A percentile compares a stretch with the other conserved stretches of the same genome.
These are phyloP conservation scores for Cytospora piceicola DNA, from an alignment of 2,329 filamentous ascomycete genomes.

Conservation along the genomic window DNA sequence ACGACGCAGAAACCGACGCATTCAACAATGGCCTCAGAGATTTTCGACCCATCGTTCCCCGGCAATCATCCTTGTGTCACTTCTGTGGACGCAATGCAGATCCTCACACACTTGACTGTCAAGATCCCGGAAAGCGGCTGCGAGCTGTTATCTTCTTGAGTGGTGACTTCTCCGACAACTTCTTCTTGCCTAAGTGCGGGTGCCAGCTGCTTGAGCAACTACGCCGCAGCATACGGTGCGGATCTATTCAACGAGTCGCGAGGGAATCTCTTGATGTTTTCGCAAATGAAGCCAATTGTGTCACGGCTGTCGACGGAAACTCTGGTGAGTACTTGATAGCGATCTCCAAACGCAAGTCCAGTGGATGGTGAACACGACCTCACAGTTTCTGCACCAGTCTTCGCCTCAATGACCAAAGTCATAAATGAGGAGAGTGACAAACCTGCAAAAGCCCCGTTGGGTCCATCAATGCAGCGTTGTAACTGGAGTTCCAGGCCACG, in stretches of 20 bases:
- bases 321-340: slow-evolving; percentile 37
- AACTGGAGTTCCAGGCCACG: slow-evolving; percentile 32
- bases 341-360: too few species aligned
- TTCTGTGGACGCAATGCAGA: slow-evolving; percentile 56
- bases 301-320: slow-evolving; percentile 53
- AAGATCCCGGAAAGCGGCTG: slow-evolving; percentile 48
- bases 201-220: slow-evolving; percentile 46
- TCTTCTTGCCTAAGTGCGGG: slow-evolving; percentile 47
- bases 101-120: slow-evolving; percentile 43
- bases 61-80: slow-evolving; percentile 54
- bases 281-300: slow-evolving; percentile 49
- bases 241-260: slow-evolving; percentile 52
- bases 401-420: slow-evolving; percentile 42
- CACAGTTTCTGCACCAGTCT: slow-evolving; percentile 40
- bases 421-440: slow-evolving; percentile 44
- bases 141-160: slow-evolving; percentile 51
- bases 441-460: slow-evolving; percentile 42
- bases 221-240: slow-evolving; percentile 46
- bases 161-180: slow-evolving; percentile 55
- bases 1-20: slow-evolving; percentile 37
- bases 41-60: slow-evolving; percentile 54
- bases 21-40: slow-evolving; percentile 40
- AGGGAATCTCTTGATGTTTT: slow-evolving; percentile 55
- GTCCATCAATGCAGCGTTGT: slow-evolving; percentile 44
- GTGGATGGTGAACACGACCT: background rate